These are phyloP conservation scores for Clonostachys rhizophaga DNA, from an alignment of 2,329 filamentous ascomycete species.

Conservation along the genomic window DNA sequence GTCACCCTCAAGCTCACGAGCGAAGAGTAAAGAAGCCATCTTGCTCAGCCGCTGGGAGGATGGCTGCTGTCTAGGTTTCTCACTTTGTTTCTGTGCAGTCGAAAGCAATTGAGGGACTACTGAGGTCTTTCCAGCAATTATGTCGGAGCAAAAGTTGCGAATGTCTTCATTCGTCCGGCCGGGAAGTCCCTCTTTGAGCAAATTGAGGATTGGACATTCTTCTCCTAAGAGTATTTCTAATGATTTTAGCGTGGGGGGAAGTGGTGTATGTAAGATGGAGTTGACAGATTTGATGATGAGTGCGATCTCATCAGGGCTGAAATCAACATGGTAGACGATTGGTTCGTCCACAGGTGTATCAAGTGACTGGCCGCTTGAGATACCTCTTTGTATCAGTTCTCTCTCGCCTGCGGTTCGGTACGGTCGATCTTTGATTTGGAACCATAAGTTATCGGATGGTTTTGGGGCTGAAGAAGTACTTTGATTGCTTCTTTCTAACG, in stretches of 20 bases:
- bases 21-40: constrained; percentile 36
- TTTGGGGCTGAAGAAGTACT: not conserved
- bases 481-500: not conserved
- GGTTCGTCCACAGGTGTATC: constrained; percentile 3
- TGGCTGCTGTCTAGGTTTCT: not conserved
- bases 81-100: constrained; percentile 6
- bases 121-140: constrained; percentile 12
- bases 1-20: constrained; percentile 43
- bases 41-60: constrained; percentile 7
- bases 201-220: constrained; percentile 11
- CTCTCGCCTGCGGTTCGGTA: constrained; percentile 18
- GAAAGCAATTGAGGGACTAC: constrained; percentile 14
- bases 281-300: constrained; percentile 13
- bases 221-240: constrained; percentile 4
- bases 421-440: constrained; percentile 8
- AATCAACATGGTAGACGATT: constrained; percentile 38
- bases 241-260: not conserved
- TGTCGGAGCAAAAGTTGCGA: constrained; percentile 21
- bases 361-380: constrained; percentile 2
- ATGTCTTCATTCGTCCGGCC: constrained; percentile 18
- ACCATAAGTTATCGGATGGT: not conserved
- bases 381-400: constrained; percentile 16
- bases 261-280: constrained; percentile 2
- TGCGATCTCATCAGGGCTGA: constrained; percentile 29
- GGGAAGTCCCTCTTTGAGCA: constrained; percentile 11